A percentile compares a stretch with the other conserved stretches of the same genome.
phyloP scores from a whole-genome alignment of 495 filamentous ascomycete genomes.

The Hypoxylon subgilvum region DNA sequence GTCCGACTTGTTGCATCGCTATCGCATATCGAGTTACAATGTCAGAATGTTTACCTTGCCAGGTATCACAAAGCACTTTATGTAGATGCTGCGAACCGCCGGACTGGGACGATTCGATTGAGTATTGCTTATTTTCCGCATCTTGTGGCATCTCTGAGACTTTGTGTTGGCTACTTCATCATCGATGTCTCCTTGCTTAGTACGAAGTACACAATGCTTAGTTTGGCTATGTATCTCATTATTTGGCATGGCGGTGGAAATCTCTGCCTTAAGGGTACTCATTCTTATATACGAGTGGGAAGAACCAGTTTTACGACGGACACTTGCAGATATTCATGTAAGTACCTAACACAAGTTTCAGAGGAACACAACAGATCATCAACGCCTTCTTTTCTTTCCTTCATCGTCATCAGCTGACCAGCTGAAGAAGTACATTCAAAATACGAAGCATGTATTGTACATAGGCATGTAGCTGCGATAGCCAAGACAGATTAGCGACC shows the following conservation, averaged over 20 bases:
- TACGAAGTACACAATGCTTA: too few species aligned
- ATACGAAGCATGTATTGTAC: too few species aligned
- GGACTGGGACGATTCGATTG: slow-evolving; percentile 13
- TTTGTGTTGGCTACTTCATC: background rate
- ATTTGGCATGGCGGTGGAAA: too few species aligned
- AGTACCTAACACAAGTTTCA: too few species aligned
- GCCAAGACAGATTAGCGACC: slow-evolving; percentile 22
- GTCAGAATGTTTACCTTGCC: slow-evolving; percentile 7
- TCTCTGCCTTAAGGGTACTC: too few species aligned
- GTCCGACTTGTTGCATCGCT: slow-evolving; percentile 1
- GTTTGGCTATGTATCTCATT: too few species aligned
- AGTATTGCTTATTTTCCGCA: slow-evolving; percentile 4
- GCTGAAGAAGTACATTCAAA: slow-evolving; percentile 8
- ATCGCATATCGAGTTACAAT: slow-evolving; percentile 2
- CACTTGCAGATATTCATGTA: too few species aligned
- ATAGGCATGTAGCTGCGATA: slow-evolving; percentile 8
- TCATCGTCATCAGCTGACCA: background rate
- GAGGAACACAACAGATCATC: too few species aligned
- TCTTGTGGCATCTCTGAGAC: background rate
- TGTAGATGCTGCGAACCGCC: slow-evolving; percentile 13
- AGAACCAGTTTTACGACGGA: too few species aligned
- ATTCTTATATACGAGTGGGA: too few species aligned
- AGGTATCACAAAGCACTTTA: slow-evolving; percentile 3
- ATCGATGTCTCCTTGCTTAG: slow-evolving; percentile 5
- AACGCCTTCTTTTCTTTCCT: too few species aligned